Conservation (phyloP, 352 stramenopile genomes). For the Blastocystis sp. region DNA sequence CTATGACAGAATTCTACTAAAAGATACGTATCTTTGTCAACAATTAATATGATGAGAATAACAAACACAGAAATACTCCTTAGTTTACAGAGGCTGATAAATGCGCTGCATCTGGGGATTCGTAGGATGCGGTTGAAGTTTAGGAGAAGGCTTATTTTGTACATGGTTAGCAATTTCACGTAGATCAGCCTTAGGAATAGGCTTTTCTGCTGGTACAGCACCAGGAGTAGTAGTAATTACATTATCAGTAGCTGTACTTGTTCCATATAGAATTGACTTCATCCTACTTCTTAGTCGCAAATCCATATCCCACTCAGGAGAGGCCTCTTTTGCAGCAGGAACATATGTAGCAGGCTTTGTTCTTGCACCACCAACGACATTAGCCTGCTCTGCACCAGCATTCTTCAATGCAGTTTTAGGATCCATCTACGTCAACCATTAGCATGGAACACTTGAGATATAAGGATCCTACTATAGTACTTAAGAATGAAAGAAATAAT, state of each 20-base stretch:
- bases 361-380: slow-evolving; percentile 7
- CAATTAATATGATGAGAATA: background rate
- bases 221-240: background rate
- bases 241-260: background rate
- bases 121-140: background rate
- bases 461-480: no score
- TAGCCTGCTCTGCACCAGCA: background rate
- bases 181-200: background rate
- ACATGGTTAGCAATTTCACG: background rate
- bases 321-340: background rate
- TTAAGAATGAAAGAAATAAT: no score
- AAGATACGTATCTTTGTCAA: no score
- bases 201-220: background rate
- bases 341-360: background rate
- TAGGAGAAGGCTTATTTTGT: slow-evolving; percentile 26
- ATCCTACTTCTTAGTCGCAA: background rate
- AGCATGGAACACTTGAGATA: no score
- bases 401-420: slow-evolving; percentile 3
- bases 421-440: background rate
- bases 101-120: slow-evolving; percentile 1
- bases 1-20: no score
- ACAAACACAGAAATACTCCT: background rate
- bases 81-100: slow-evolving; percentile 32
- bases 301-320: background rate
- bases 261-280: slow-evolving; percentile 1